These are phyloP conservation scores for Grosmannia penicillata DNA, from an alignment of 2,329 filamentous ascomycete genomes.

Conservation along the genomic window DNA sequence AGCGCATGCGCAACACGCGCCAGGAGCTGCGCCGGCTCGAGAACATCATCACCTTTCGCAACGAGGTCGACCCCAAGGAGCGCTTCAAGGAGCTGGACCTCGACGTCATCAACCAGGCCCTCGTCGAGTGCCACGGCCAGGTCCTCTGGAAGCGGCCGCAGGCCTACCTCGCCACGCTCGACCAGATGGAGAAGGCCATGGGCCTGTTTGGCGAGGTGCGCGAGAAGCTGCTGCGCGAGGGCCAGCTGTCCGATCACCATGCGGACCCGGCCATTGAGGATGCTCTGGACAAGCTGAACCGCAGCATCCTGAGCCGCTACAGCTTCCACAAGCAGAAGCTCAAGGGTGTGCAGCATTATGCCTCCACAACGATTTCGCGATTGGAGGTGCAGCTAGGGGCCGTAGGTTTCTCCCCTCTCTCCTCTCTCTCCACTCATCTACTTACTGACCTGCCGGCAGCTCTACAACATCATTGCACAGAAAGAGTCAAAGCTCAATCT, in stretches of 20 bases:
- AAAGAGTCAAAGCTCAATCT: constrained; percentile 50
- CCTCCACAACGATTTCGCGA: constrained; percentile 44
- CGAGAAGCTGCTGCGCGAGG: constrained; percentile 1
- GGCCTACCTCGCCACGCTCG: constrained; percentile 28
- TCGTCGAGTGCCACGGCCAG: constrained; percentile 43
- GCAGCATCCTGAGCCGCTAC: constrained; percentile 35
- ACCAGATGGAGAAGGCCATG: constrained; percentile 10
- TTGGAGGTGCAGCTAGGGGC: constrained; percentile 47
- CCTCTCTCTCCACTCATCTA: neutral
- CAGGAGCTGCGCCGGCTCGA: constrained; percentile 48
- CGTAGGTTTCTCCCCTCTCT: constrained; percentile 22
- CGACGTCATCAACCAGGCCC: constrained; percentile 43
- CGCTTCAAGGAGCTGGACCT: constrained; percentile 40
- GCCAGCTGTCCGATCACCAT: neutral
- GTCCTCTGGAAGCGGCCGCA: constrained; percentile 29
- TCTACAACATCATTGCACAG: constrained; percentile 53
- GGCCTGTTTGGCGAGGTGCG: constrained; percentile 6
- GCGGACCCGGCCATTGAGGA: constrained; percentile 13
- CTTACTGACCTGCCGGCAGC: constrained; percentile 22
- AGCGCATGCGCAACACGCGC: constrained; percentile 46
- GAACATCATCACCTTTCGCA: constrained; percentile 44
- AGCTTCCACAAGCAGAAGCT: constrained; percentile 48
- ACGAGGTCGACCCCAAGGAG: constrained; percentile 42
- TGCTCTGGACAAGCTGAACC: constrained; percentile 30
- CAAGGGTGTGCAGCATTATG: constrained; percentile 47